These are phyloP conservation scores for Mimosa bimucronata DNA, from an alignment of 306 rosid genomes.

Conservation along the genomic window DNA sequence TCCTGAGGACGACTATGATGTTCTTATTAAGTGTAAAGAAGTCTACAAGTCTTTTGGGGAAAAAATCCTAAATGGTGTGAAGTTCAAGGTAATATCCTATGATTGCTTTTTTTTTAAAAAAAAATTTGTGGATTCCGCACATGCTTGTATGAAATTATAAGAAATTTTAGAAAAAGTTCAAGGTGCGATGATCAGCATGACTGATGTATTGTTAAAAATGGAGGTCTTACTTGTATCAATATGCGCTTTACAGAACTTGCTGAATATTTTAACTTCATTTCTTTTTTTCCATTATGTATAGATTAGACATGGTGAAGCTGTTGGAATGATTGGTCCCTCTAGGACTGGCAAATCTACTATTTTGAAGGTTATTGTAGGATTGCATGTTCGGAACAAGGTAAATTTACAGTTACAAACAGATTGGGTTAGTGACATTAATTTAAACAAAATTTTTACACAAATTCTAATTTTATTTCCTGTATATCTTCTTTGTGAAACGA, in stretches of 20 bases:
- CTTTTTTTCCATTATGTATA: slow-evolving; percentile 36
- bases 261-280: slow-evolving; percentile 4
- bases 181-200: neutral
- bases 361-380: slow-evolving; percentile 91
- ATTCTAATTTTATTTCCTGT: slow-evolving; percentile 18
- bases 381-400: slow-evolving; percentile 90
- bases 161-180: neutral
- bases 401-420: slow-evolving; percentile 5
- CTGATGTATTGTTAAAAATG: neutral
- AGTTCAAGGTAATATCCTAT: slow-evolving; percentile 80
- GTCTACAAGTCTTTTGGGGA: slow-evolving; percentile 93
- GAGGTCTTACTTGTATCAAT: slow-evolving; percentile 14
- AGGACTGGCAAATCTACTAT: slow-evolving; percentile 97
- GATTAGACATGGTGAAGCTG: slow-evolving; percentile 99
- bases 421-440: slow-evolving; percentile 29
- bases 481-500: slow-evolving; percentile 30
- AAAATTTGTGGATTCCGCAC: neutral
- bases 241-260: slow-evolving; percentile 14
- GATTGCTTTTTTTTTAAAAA: slow-evolving; percentile 1
- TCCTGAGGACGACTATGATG: slow-evolving; percentile 70
- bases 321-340: slow-evolving; percentile 98
- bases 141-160: slow-evolving; percentile 12
- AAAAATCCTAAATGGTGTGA: slow-evolving; percentile 93
- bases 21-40: slow-evolving; percentile 89
- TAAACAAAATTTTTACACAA: neutral